Evolutionary conservation across 2,329 filamentous ascomycete species (phyloP).

Genomic region (Claviceps quebecensis): DNA sequence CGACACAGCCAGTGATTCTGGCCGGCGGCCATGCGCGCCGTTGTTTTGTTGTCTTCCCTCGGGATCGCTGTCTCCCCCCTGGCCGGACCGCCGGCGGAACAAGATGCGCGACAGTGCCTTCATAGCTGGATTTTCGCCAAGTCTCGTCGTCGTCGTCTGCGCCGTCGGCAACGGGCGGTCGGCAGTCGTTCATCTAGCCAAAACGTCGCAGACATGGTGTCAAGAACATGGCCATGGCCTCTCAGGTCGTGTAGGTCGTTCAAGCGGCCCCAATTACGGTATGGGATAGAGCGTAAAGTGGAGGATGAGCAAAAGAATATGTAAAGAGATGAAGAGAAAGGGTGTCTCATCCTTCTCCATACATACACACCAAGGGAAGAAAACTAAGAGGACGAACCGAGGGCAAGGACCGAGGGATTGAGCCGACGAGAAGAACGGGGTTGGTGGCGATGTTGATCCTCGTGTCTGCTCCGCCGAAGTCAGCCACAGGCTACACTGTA

Average conservation of each 20-base stretch:
- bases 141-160: neutral
- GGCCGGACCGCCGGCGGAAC: constrained; percentile 13
- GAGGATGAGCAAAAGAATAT: neutral
- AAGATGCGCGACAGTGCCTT: constrained; percentile 25
- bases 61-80: constrained; percentile 10
- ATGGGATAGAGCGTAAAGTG: neutral
- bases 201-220: neutral
- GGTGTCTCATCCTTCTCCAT: neutral
- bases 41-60: constrained; percentile 3
- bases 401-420: no score
- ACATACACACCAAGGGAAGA: neutral
- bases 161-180: neutral
- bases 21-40: neutral
- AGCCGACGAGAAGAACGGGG: no score
- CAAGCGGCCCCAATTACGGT: neutral
- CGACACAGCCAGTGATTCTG: constrained; percentile 14
- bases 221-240: neutral
- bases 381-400: neutral
- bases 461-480: no score
- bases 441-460: no score
- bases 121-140: constrained; percentile 11
- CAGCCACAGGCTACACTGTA: no score
- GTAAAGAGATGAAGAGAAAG: no score
- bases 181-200: neutral
- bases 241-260: neutral